Evolutionary conservation across 345 rosid species (phyloP).

Genomic region (Cochlearia excelsa): DNA sequence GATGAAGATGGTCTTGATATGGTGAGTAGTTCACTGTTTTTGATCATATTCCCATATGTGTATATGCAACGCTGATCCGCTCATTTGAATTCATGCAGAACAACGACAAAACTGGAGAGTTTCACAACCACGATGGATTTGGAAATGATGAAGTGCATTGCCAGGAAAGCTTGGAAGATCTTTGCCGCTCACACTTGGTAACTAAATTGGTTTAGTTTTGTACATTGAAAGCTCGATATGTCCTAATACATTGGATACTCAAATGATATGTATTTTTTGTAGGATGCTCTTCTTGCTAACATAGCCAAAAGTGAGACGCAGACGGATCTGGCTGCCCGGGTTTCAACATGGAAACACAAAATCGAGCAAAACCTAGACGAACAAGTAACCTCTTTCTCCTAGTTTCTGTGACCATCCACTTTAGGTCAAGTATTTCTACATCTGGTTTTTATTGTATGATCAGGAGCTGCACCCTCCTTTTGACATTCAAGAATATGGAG

Average conservation of each 20-base stretch:
- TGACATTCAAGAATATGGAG: slow-evolving; percentile 87
- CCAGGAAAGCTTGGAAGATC: slow-evolving; percentile 85
- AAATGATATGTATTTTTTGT: slow-evolving; percentile 11
- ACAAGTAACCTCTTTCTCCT: slow-evolving; percentile 51
- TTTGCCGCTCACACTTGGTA: slow-evolving; percentile 93
- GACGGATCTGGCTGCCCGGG: slow-evolving; percentile 89
- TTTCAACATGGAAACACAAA: slow-evolving; percentile 89
- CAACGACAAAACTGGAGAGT: slow-evolving; percentile 36
- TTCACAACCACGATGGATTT: slow-evolving; percentile 42
- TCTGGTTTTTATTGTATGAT: slow-evolving; percentile 15
- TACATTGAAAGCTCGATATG: background rate
- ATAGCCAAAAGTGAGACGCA: slow-evolving; percentile 90
- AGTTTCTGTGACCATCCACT: slow-evolving; percentile 11
- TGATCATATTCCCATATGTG: slow-evolving; percentile 3
- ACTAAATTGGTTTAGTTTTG: slow-evolving; percentile 27
- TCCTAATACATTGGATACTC: background rate
- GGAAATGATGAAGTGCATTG: slow-evolving; percentile 43
- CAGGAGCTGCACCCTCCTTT: slow-evolving; percentile 87
- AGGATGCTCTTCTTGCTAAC: slow-evolving; percentile 96
- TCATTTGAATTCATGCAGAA: slow-evolving; percentile 35
- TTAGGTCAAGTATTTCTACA: slow-evolving; percentile 13
- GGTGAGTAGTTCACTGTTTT: slow-evolving; percentile 19
- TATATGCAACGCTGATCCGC: slow-evolving; percentile 26
- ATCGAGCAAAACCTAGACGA: slow-evolving; percentile 88
- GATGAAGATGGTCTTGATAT: slow-evolving; percentile 58